Base-by-base conservation (phyloP, 352 stramenopile species). In the Phytophthora aleatoria region DNA sequence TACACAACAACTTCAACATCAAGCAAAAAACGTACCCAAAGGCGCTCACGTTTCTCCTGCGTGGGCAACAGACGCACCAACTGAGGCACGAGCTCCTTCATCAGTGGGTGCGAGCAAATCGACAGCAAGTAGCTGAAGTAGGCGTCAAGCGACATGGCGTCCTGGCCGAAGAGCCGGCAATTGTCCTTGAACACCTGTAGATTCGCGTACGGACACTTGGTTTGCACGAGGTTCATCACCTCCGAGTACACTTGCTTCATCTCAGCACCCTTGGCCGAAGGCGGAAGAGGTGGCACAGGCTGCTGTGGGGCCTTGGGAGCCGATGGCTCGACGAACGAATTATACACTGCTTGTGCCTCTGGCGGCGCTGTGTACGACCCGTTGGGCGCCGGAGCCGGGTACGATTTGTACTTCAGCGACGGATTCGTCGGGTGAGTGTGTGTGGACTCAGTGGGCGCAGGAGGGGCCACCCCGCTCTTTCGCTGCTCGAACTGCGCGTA, bases 161-260 rank as follows among this genome's bases (percentile, higher is more conserved):
- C 87, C 39, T 95, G 87, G 2, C 87, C 87, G 45, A 95, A 95
- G 24, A 91, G 81, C 28, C 87, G 85, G 64, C 87, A 95, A 71
- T 95, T 95, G 69, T 95, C 87, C 68, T 95, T 95, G 62, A 95
- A 95, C 33, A 83, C 69, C 55, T 92, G 82, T 48, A 94, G 49
- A 35, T 95, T 91, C 2, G 87, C 87, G 69, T 95, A 87, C 38
- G 87, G 85, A 48, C 87, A 93, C 44, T 87, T 87, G 26, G 76
- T 77, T 47, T 82, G 77, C 20, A 95, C 69, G 16, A 95, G 91
- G 42, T 81, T 77, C 52, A 95, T 92, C 50, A 95, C 87, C 3
- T 92, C 69, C 20, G 74, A 83, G 64, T 94, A 95, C 42, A 94
- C 84, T 39, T 89, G 63, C 72, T 95, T 95, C 60, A 88, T 94